A percentile compares a stretch with the other conserved stretches of the same genome.
Conservation (phyloP, 306 rosid genomes). For the Cucurbita maxima region DNA sequence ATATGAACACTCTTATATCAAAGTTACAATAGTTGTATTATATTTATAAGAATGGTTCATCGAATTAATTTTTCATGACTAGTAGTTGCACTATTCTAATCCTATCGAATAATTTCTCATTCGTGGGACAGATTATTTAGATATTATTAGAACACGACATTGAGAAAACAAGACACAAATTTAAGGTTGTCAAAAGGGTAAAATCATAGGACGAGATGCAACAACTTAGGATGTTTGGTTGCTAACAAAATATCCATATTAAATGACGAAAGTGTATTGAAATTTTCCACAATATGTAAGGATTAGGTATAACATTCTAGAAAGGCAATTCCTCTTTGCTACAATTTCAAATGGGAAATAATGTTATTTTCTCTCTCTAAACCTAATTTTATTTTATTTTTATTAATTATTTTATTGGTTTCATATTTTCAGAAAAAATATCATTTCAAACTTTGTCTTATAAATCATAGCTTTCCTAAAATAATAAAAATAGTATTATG, state of each 20-base stretch:
- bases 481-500: neutral
- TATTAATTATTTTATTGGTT: too few relatives aligned
- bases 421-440: neutral
- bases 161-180: neutral
- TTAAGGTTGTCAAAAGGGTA: neutral
- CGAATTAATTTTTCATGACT: too few relatives aligned
- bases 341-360: neutral
- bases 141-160: neutral
- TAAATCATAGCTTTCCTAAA: neutral
- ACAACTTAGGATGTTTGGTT: conserved; percentile 17
- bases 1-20: too few relatives aligned
- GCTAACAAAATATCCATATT: conserved; percentile 10
- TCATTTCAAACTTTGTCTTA: neutral
- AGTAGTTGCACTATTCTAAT: neutral
- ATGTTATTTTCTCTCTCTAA: neutral
- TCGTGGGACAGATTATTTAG: too few relatives aligned
- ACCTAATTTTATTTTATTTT: neutral
- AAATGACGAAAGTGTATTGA: conserved; percentile 11
- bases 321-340: neutral
- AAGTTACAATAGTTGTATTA: too few relatives aligned
- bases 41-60: too few relatives aligned
- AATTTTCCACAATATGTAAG: neutral
- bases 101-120: neutral
- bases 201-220: conserved; percentile 5
- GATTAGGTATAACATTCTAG: neutral